Conservation (phyloP, 805 yeast species). For the Saccharomycopsis fodiens region DNA sequence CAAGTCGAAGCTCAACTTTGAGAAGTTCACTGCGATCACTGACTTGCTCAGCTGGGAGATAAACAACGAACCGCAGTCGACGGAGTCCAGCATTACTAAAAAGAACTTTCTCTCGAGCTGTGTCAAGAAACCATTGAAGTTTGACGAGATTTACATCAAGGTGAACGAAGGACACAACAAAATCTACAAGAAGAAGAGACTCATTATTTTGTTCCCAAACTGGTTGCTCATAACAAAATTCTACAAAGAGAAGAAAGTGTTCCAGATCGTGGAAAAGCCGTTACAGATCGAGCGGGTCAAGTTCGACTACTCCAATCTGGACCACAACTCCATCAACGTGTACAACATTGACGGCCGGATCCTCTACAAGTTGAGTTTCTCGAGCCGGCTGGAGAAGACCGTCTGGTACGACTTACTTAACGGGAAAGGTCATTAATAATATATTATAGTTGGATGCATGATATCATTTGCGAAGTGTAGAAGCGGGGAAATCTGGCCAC, state of each 20-base stretch:
- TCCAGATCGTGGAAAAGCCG: constrained; percentile 19
- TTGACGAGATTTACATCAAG: constrained; percentile 16
- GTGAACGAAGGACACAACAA: constrained; percentile 19
- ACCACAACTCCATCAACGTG: constrained; percentile 19
- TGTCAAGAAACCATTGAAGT: constrained; percentile 6
- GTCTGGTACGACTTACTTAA: constrained; percentile 15
- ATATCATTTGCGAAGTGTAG: neutral
- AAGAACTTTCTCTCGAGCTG: constrained; percentile 15
- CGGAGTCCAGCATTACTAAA: constrained; percentile 6
- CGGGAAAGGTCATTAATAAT: neutral
- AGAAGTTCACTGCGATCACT: constrained; percentile 13
- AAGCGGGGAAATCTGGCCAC: too few relatives aligned
- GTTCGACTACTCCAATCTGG: constrained; percentile 19
- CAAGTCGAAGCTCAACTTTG: constrained; percentile 5
- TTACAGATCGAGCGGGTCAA: constrained; percentile 8
- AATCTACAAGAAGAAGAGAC: constrained; percentile 19
- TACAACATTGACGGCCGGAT: constrained; percentile 17
- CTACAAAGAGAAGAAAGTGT: constrained; percentile 11
- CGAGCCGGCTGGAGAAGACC: constrained; percentile 11
- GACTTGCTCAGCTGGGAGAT: constrained; percentile 13
- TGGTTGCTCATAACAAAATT: constrained; percentile 18
- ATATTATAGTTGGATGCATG: neutral
- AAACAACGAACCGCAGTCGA: constrained; percentile 1
- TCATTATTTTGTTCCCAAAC: constrained; percentile 17
- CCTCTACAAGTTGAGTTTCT: constrained; percentile 17